A percentile compares a stretch with the other conserved stretches of the same genome.
Conservation (phyloP, 2,329 filamentous ascomycete genomes). For the Daldinia sp. region DNA sequence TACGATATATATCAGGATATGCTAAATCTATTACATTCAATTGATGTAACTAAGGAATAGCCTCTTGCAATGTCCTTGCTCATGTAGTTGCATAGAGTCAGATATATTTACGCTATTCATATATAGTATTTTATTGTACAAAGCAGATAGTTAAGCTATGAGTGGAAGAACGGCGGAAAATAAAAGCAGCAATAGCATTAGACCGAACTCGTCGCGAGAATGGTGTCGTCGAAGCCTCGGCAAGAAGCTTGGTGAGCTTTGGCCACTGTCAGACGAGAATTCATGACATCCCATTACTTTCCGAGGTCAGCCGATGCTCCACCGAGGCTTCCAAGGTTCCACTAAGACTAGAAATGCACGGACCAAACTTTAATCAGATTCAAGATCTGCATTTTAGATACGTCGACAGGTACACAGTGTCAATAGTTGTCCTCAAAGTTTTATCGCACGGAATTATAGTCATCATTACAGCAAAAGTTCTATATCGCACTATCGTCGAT, state of each 20-base stretch:
- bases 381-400: neutral
- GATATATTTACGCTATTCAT: neutral
- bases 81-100: too few relatives aligned
- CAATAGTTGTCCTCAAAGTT: conserved; percentile 23
- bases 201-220: conserved; percentile 17
- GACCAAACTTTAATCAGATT: conserved; percentile 28
- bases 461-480: conserved; percentile 35
- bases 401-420: conserved; percentile 26
- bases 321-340: conserved; percentile 19
- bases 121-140: neutral
- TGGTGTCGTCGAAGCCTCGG: conserved; percentile 33
- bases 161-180: neutral
- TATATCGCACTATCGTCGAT: conserved; percentile 21
- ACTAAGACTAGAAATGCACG: conserved; percentile 7
- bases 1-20: neutral
- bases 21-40: neutral
- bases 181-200: conserved; percentile 11
- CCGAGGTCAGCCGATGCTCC: conserved; percentile 32
- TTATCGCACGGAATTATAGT: conserved; percentile 35
- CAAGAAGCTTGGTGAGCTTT: conserved; percentile 38
- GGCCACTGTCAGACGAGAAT: conserved; percentile 26
- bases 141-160: neutral
- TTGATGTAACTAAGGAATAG: neutral
- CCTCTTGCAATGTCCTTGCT: neutral
- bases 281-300: conserved; percentile 7